Percentiles rank a stretch among this genome's conserved stretches.
Evolutionary conservation across 2,329 filamentous ascomycete genomes (phyloP).

Genomic region (Fusarium hostae): DNA sequence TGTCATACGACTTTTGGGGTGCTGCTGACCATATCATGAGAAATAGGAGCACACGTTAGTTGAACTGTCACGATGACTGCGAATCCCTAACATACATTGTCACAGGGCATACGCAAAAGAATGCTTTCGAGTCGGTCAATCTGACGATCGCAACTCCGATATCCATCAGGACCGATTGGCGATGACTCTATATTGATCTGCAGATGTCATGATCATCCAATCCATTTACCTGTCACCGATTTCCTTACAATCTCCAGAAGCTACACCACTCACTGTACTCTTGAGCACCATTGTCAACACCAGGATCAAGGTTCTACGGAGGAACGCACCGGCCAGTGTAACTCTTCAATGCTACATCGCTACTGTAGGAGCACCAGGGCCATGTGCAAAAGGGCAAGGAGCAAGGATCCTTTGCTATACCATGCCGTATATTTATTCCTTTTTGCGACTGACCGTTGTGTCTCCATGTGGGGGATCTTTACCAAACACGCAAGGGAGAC

Average conservation of each 20-base stretch:
- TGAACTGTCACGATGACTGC: not conserved
- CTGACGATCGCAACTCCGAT: not conserved
- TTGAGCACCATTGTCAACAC: not conserved
- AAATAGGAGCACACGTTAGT: not conserved
- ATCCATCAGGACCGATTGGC: constrained; percentile 27
- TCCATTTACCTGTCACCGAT: not conserved
- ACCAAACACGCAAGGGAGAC: constrained; percentile 13
- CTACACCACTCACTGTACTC: not conserved
- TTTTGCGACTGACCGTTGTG: constrained; percentile 20
- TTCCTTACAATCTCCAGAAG: not conserved
- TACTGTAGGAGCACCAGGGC: constrained; percentile 2
- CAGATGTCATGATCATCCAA: not conserved
- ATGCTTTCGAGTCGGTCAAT: not conserved
- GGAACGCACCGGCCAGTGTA: not conserved
- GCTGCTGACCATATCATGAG: not conserved
- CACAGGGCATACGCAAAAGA: not conserved
- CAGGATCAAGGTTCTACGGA: constrained; percentile 5
- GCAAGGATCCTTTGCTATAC: constrained; percentile 9
- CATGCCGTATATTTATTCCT: not conserved
- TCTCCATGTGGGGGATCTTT: constrained; percentile 23
- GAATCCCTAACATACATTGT: not conserved
- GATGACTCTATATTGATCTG: constrained; percentile 24
- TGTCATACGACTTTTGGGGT: not conserved
- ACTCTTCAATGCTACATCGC: constrained; percentile 26
- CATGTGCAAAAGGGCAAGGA: constrained; percentile 13